phyloP scores from a whole-genome alignment of 176 grass and related monocot species.

The Triticum turgidum region DNA sequence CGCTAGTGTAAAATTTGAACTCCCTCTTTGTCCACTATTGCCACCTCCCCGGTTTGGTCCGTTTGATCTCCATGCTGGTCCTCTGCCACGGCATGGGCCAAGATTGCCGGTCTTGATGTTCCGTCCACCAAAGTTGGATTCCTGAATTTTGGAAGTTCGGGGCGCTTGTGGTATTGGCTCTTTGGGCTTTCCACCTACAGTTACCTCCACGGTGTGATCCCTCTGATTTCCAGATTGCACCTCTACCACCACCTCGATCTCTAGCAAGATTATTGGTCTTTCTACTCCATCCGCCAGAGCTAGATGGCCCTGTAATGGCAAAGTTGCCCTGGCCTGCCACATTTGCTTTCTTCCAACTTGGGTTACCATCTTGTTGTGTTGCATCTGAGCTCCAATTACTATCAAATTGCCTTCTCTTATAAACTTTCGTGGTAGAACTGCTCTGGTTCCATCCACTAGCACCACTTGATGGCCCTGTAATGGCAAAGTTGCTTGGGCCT shows the following conservation, averaged over 20 bases:
- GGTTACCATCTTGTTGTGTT: constrained; percentile 14
- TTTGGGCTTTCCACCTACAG: constrained; percentile 29
- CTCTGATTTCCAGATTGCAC: constrained; percentile 30
- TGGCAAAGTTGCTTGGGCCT: background rate
- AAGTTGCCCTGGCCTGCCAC: background rate
- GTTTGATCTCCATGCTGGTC: constrained; percentile 30
- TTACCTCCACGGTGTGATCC: constrained; percentile 26
- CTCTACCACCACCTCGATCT: constrained; percentile 29
- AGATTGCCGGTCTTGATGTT: constrained; percentile 23
- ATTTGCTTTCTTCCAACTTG: constrained; percentile 30
- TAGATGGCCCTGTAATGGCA: constrained; percentile 21
- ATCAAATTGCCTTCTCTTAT: constrained; percentile 4
- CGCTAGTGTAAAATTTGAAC: constrained; percentile 18
- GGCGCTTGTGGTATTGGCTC: background rate
- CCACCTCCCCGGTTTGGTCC: constrained; percentile 16
- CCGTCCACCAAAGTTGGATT: constrained; percentile 18
- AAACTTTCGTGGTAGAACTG: constrained; percentile 9
- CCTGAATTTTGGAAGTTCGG: constrained; percentile 20
- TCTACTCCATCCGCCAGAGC: constrained; percentile 21
- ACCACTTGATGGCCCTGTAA: constrained; percentile 9
- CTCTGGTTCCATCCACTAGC: constrained; percentile 2
- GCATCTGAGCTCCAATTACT: constrained; percentile 19
- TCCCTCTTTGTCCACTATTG: constrained; percentile 15
- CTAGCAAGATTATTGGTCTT: constrained; percentile 5
- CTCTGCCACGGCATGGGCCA: constrained; percentile 7